phyloP scores from a whole-genome alignment of 768 basidiomycete genomes.

The Clathrus columnatus region DNA sequence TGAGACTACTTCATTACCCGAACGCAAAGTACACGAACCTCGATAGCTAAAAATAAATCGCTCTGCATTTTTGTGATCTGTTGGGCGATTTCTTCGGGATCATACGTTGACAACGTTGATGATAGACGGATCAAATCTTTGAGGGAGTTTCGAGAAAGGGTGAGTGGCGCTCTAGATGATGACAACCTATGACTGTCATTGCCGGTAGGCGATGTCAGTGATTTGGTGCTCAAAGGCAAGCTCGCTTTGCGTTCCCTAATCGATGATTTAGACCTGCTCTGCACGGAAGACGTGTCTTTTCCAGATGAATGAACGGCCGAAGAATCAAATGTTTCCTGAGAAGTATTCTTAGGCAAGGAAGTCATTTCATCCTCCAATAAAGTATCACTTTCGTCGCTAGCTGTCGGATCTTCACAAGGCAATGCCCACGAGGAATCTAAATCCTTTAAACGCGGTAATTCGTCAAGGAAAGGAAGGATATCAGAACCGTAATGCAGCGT shows the following conservation, averaged over 20 bases:
- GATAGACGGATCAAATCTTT: conserved; percentile 1
- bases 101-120: conserved; percentile 17
- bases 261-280: neutral
- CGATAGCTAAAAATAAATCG: conserved; percentile 61
- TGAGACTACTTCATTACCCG: too few relatives aligned
- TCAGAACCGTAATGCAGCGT: conserved; percentile 80
- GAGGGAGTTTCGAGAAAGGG: neutral
- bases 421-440: conserved; percentile 68
- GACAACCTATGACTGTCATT: neutral
- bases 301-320: neutral
- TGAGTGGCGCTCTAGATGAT: neutral
- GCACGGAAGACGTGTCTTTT: neutral
- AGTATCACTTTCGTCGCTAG: conserved; percentile 41
- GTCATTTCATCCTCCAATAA: conserved; percentile 16
- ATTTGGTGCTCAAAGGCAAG: conserved; percentile 8
- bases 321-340: neutral
- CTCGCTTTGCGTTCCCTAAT: conserved; percentile 11
- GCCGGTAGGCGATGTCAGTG: conserved; percentile 6
- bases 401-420: conserved; percentile 44
- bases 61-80: conserved; percentile 77
- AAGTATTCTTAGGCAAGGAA: neutral
- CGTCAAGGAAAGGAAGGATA: conserved; percentile 71
- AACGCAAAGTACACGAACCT: conserved; percentile 43
- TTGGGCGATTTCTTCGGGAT: conserved; percentile 65
- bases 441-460: conserved; percentile 54